These are phyloP conservation scores for Aureobasidium vineae DNA, from an alignment of 2,329 filamentous ascomycete genomes.

Conservation along the genomic window DNA sequence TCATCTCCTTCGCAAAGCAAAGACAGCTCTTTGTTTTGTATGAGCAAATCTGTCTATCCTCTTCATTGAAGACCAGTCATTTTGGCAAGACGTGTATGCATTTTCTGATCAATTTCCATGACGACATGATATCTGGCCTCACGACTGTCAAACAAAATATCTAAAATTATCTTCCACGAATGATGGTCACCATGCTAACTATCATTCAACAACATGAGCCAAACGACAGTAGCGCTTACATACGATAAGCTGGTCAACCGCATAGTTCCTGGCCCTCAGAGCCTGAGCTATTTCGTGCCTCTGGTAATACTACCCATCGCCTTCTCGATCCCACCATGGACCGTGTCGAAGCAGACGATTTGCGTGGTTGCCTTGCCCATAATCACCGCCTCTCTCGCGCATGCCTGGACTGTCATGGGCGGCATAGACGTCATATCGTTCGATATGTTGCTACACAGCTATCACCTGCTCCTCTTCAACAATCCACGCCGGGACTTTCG, in stretches of 20 bases:
- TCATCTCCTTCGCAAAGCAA: neutral
- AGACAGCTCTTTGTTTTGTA: neutral
- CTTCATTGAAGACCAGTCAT: neutral
- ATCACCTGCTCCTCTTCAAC: slow-evolving; percentile 33
- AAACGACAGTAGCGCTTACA: slow-evolving; percentile 21
- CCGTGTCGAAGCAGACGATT: slow-evolving; percentile 15
- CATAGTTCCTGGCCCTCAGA: slow-evolving; percentile 35
- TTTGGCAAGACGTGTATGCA: neutral
- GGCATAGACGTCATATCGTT: slow-evolving; percentile 36
- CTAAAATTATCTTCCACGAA: neutral
- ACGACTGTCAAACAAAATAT: neutral
- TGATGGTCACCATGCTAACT: neutral
- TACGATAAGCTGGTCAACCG: slow-evolving; percentile 32
- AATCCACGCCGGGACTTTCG: slow-evolving; percentile 34
- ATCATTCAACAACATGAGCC: neutral
- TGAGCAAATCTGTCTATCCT: neutral
- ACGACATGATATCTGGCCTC: slow-evolving; percentile 9
- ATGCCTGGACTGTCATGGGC: slow-evolving; percentile 35
- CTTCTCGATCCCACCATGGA: slow-evolving; percentile 33
- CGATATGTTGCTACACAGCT: slow-evolving; percentile 33
- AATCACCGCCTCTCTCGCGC: slow-evolving; percentile 31
- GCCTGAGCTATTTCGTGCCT: slow-evolving; percentile 34
- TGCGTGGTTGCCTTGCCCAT: slow-evolving; percentile 33
- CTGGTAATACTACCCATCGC: slow-evolving; percentile 32
- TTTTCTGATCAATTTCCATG: neutral